Conservation (phyloP, 805 yeast genomes). For the Metschnikowia drakensbergensis region DNA sequence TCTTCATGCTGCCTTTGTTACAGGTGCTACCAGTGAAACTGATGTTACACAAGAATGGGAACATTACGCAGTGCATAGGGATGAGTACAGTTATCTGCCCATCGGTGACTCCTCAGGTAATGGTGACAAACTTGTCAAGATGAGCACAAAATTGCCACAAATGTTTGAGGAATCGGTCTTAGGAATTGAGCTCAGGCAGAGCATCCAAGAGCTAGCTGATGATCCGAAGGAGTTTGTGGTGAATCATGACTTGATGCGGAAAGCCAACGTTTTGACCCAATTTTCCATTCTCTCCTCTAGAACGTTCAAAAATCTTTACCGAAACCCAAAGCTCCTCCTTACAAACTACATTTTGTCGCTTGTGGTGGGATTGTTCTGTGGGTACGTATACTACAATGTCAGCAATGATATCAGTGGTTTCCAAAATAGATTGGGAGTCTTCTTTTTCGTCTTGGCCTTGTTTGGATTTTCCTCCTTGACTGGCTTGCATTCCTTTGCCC, state of each 20-base stretch:
- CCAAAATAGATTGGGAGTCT: conserved; percentile 90
- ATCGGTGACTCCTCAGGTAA: conserved; percentile 16
- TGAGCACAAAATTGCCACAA: conserved; percentile 28
- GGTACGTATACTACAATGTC: conserved; percentile 77
- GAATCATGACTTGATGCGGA: conserved; percentile 32
- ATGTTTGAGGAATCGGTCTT: conserved; percentile 38
- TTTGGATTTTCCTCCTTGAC: conserved; percentile 94
- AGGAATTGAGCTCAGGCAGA: conserved; percentile 38
- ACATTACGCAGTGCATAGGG: conserved; percentile 77
- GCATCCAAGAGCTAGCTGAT: conserved; percentile 28
- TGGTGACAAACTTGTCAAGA: conserved; percentile 20
- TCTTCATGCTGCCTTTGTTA: conserved; percentile 29
- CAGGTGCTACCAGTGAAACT: conserved; percentile 28
- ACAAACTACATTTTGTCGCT: conserved; percentile 80
- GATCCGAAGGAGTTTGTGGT: conserved; percentile 27
- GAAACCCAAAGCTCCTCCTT: conserved; percentile 85
- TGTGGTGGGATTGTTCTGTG: conserved; percentile 78
- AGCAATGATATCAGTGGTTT: conserved; percentile 91
- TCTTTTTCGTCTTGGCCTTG: conserved; percentile 84
- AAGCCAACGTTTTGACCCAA: conserved; percentile 64
- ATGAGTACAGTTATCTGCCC: conserved; percentile 48
- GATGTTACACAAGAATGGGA: conserved; percentile 81
- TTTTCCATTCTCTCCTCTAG: conserved; percentile 73
- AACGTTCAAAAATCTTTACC: conserved; percentile 85
- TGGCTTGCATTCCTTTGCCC: conserved; percentile 82